Conservation (phyloP, 176 grass and related monocot genomes). For the Juncus inflexus region DNA sequence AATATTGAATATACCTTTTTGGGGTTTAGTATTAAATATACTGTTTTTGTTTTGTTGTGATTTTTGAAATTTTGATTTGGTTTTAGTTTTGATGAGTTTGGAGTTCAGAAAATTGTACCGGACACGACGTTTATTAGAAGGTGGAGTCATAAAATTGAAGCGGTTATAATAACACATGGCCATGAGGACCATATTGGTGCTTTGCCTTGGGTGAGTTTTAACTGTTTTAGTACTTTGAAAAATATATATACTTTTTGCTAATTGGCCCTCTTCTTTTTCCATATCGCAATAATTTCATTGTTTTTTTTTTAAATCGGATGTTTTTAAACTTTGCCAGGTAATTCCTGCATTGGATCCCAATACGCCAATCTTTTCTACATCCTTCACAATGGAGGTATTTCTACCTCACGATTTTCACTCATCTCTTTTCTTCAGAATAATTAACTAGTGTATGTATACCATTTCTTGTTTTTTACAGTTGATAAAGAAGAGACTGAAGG, state of each 20-base stretch:
- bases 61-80: background rate
- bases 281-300: slow-evolving; percentile 22
- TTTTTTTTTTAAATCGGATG: background rate
- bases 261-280: slow-evolving; percentile 2
- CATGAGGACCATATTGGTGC: slow-evolving; percentile 99
- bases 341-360: slow-evolving; percentile 88
- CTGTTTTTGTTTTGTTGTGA: slow-evolving; percentile 3
- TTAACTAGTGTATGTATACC: slow-evolving; percentile 3
- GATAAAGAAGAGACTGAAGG: slow-evolving; percentile 95
- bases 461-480: slow-evolving; percentile 50
- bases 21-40: too few relatives aligned
- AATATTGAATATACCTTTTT: too few relatives aligned
- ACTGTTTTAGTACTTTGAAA: background rate
- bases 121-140: slow-evolving; percentile 97
- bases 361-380: slow-evolving; percentile 91
- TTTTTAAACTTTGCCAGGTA: slow-evolving; percentile 43
- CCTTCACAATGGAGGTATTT: slow-evolving; percentile 92
- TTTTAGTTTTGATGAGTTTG: slow-evolving; percentile 86
- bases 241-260: background rate
- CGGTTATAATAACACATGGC: slow-evolving; percentile 96
- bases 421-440: slow-evolving; percentile 17
- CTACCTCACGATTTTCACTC: background rate
- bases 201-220: slow-evolving; percentile 92
- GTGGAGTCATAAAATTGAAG: slow-evolving; percentile 99
- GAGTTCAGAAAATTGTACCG: slow-evolving; percentile 96